Conservation (phyloP, 176 grass and related monocot species). For the Alopecurus myosuroides region DNA sequence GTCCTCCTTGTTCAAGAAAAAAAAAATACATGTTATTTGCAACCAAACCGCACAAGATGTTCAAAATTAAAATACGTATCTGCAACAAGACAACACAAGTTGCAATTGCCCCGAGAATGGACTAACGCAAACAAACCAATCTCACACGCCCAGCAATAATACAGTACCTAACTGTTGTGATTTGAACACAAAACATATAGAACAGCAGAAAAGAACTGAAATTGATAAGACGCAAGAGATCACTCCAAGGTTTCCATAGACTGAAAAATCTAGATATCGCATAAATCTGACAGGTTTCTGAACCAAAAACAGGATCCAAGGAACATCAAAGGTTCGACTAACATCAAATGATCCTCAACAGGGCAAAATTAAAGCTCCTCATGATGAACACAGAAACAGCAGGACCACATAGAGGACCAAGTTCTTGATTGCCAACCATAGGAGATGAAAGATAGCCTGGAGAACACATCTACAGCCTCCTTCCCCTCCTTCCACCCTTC, state of each 20-base stretch:
- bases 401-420: neutral
- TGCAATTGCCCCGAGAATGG: too few relatives aligned
- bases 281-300: conserved; percentile 8
- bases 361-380: conserved; percentile 40
- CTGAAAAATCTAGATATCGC: neutral
- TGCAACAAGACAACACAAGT: too few relatives aligned
- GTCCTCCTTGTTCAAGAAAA: too few relatives aligned
- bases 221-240: accelerated
- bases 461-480: conserved; percentile 47
- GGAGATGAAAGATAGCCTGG: neutral
- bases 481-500: conserved; percentile 88
- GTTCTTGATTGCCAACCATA: conserved; percentile 12
- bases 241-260: neutral
- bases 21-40: too few relatives aligned
- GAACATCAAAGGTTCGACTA: conserved; percentile 20
- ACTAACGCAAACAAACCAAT: too few relatives aligned
- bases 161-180: too few relatives aligned
- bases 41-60: too few relatives aligned
- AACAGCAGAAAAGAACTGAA: accelerated
- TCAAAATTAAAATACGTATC: too few relatives aligned
- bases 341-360: conserved; percentile 29
- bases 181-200: too few relatives aligned
- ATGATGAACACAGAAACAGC: neutral
- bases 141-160: too few relatives aligned
- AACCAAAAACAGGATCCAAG: conserved; percentile 25